These are phyloP conservation scores for Scheffersomyces spartinae DNA, from an alignment of 805 yeast species.

Conservation along the genomic window DNA sequence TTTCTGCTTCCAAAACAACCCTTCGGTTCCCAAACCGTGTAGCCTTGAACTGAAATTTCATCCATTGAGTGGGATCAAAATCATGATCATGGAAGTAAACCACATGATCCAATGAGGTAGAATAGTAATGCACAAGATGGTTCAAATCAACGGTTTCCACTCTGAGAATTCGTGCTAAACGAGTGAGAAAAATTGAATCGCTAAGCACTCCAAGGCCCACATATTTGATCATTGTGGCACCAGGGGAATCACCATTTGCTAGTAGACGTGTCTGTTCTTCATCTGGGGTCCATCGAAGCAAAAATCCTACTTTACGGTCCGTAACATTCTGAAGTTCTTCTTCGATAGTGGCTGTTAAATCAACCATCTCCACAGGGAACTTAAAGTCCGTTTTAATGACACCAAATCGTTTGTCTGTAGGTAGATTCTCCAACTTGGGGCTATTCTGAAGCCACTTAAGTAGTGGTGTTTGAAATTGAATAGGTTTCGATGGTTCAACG, in stretches of 20 bases:
- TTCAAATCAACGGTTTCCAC: conserved; percentile 18
- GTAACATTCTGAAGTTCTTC: conserved; percentile 11
- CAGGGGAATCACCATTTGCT: too few species aligned
- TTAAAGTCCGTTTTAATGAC: conserved; percentile 11
- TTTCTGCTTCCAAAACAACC: conserved; percentile 45
- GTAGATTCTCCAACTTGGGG: conserved; percentile 7
- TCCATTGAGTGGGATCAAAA: conserved; percentile 39
- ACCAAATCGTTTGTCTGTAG: conserved; percentile 6
- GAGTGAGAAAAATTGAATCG: conserved; percentile 42
- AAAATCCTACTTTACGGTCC: conserved; percentile 16
- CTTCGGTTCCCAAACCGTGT: conserved; percentile 41
- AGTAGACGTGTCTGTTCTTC: too few species aligned
- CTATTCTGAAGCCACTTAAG: conserved; percentile 19
- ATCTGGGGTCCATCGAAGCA: conserved; percentile 15
- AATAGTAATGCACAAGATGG: conserved; percentile 21
- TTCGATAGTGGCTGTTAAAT: conserved; percentile 11
- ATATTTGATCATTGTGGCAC: too few species aligned
- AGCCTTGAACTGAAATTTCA: conserved; percentile 36
- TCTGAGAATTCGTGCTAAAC: conserved; percentile 40
- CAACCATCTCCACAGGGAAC: conserved; percentile 22
- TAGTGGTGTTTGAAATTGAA: conserved; percentile 22
- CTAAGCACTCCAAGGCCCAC: conserved; percentile 49
- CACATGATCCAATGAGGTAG: conserved; percentile 56
- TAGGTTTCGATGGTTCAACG: conserved; percentile 15
- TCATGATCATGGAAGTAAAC: conserved; percentile 53